These are phyloP conservation scores for Populus tomentosa DNA, from an alignment of 441 rosid species.

Conservation along the genomic window DNA sequence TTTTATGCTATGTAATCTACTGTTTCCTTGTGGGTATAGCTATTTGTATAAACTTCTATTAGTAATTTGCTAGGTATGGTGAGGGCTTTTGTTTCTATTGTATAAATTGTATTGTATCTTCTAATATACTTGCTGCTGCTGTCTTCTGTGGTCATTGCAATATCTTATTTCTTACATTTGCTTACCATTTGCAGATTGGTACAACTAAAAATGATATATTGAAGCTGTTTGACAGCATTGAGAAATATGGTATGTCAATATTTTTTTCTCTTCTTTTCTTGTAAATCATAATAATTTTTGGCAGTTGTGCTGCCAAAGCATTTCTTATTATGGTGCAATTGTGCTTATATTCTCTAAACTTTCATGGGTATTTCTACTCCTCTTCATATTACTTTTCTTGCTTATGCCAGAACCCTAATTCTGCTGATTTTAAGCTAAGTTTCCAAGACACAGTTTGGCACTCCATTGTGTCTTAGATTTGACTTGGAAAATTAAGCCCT, in stretches of 20 bases:
- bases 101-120: not conserved
- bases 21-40: not conserved
- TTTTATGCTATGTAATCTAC: not conserved
- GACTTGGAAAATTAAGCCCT: not conserved
- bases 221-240: conserved; percentile 79
- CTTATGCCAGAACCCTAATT: not conserved
- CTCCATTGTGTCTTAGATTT: not conserved
- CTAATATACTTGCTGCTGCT: not conserved
- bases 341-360: not conserved
- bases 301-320: not conserved
- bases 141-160: not conserved
- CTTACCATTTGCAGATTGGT: conserved; percentile 48
- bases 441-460: not conserved
- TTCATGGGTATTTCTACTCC: not conserved
- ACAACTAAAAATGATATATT: conserved; percentile 56
- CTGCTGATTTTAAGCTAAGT: not conserved
- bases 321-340: not conserved
- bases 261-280: not conserved
- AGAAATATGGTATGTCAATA: conserved; percentile 67
- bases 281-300: not conserved
- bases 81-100: not conserved
- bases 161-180: conserved; percentile 3
- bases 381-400: not conserved
- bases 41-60: not conserved
- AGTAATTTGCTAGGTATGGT: not conserved